These are phyloP conservation scores for Camelina neglecta DNA, from an alignment of 345 rosid species.

Conservation along the genomic window DNA sequence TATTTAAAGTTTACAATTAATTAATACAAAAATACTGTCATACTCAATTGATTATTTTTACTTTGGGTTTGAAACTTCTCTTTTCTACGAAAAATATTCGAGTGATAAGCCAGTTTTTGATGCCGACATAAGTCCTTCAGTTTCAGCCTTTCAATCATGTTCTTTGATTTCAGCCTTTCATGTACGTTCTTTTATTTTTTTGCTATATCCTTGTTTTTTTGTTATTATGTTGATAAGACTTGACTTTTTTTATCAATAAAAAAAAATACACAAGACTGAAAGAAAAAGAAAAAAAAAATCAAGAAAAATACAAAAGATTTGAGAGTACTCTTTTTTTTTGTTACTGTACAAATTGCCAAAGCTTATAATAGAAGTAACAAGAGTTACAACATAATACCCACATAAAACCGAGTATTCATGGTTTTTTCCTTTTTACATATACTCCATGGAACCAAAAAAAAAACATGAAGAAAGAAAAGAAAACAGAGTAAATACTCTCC, in stretches of 20 bases:
- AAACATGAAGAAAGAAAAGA: slow-evolving; percentile 18
- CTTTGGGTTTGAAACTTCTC: too few relatives aligned
- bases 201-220: neutral
- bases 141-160: neutral
- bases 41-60: too few relatives aligned
- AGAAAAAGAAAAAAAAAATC: neutral
- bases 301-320: neutral
- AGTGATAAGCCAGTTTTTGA: neutral
- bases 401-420: slow-evolving; percentile 46
- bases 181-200: neutral
- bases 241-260: too few relatives aligned
- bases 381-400: slow-evolving; percentile 47
- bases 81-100: neutral
- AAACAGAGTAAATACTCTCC: slow-evolving; percentile 32
- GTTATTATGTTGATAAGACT: neutral
- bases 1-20: too few relatives aligned
- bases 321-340: neutral
- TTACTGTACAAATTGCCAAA: slow-evolving; percentile 45
- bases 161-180: neutral
- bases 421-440: slow-evolving; percentile 29
- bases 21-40: too few relatives aligned
- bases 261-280: too few relatives aligned
- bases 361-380: slow-evolving; percentile 32
- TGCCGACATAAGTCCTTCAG: neutral
- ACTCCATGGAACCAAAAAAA: slow-evolving; percentile 38